phyloP scores from a whole-genome alignment of 345 rosid species.

The Stellera chamaejasme region DNA sequence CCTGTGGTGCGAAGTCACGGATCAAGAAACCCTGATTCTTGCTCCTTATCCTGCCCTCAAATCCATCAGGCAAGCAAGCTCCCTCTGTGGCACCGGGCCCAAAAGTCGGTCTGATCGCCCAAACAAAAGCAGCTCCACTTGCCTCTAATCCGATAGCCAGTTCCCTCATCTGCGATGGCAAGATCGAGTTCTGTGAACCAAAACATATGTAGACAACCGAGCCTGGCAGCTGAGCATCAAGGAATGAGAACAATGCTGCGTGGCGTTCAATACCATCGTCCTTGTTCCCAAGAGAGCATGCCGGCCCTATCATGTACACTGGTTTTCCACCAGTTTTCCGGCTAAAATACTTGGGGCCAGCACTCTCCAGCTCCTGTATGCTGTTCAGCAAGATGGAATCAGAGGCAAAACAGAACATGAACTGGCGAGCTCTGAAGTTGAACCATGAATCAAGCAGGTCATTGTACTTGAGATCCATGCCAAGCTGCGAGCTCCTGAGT shows the following conservation, averaged over 20 bases:
- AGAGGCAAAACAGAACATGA: slow-evolving; percentile 3
- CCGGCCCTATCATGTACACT: slow-evolving; percentile 13
- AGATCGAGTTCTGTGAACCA: slow-evolving; percentile 13
- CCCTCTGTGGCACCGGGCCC: slow-evolving; percentile 8
- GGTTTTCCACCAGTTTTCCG: slow-evolving; percentile 16
- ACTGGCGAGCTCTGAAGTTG: slow-evolving; percentile 2
- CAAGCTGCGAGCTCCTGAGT: slow-evolving; percentile 6
- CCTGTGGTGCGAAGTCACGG: slow-evolving; percentile 14
- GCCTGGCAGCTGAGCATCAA: slow-evolving; percentile 10
- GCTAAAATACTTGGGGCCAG: slow-evolving; percentile 9
- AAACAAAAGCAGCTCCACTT: slow-evolving; percentile 8
- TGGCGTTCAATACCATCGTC: not conserved
- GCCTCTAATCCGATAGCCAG: slow-evolving; percentile 16
- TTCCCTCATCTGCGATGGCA: slow-evolving; percentile 9
- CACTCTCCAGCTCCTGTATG: slow-evolving; percentile 7
- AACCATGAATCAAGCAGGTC: not conserved
- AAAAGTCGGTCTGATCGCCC: slow-evolving; percentile 13
- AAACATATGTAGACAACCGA: slow-evolving; percentile 11
- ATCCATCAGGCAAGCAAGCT: slow-evolving; percentile 21
- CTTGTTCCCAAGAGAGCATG: not conserved
- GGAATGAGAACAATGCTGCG: not conserved
- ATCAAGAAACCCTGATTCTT: slow-evolving; percentile 12
- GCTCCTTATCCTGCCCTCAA: slow-evolving; percentile 3
- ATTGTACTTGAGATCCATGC: not conserved
- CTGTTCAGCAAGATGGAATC: slow-evolving; percentile 12